Conservation (phyloP, 768 basidiomycete genomes). For the Cystobasidium ongulense region DNA sequence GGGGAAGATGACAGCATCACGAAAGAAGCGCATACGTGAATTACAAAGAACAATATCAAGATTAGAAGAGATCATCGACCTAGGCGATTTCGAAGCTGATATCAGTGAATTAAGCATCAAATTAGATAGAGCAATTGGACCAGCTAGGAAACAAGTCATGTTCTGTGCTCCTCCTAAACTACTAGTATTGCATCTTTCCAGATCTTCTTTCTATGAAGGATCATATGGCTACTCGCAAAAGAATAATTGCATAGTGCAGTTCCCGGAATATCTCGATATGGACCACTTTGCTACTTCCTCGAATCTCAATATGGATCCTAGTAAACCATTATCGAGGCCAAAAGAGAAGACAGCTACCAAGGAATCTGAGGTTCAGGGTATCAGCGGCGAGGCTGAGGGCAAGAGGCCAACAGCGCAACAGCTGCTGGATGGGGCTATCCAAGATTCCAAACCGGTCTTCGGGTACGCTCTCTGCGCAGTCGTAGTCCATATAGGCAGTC, state of each 20-base stretch:
- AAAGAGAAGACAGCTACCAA: not conserved
- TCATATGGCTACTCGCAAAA: conserved; percentile 52
- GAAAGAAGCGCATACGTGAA: conserved; percentile 67
- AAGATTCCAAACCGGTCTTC: not conserved
- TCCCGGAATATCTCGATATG: conserved; percentile 81
- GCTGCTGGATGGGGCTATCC: not conserved
- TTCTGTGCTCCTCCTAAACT: conserved; percentile 81
- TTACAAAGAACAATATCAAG: conserved; percentile 58
- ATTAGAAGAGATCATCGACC: conserved; percentile 59
- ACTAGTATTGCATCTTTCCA: conserved; percentile 80
- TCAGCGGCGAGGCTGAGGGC: too few species aligned
- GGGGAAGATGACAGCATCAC: conserved; percentile 51
- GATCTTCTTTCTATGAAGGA: conserved; percentile 55
- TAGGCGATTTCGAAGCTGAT: conserved; percentile 74
- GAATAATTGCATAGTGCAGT: conserved; percentile 61
- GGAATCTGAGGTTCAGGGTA: not conserved
- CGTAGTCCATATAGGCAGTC: not conserved
- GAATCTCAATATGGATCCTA: conserved; percentile 61
- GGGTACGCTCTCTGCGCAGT: not conserved
- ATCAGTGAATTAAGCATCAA: conserved; percentile 58
- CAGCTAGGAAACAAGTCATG: conserved; percentile 85
- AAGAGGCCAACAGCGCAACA: not conserved
- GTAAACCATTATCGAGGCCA: conserved; percentile 57
- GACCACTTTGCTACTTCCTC: conserved; percentile 75
- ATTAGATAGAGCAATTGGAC: conserved; percentile 67